Evolutionary conservation across 2,329 filamentous ascomycete species (phyloP), one percentile per base, ranked within the genome.

Genomic region (Xylariaceae sp.): DNA sequence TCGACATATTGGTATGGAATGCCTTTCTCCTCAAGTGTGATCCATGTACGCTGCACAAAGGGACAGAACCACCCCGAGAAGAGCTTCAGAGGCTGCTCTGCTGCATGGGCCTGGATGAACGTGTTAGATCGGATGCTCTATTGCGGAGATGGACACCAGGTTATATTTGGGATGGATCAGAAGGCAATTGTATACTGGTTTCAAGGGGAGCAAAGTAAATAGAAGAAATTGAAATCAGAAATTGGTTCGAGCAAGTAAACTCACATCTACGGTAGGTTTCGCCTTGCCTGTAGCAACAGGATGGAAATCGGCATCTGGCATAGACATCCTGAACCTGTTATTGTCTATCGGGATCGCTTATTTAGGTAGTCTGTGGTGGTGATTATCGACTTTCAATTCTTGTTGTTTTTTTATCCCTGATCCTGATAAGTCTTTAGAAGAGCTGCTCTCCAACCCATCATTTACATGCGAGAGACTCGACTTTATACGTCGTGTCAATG

Each of bases 1-100:
- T 79, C 75, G 53, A 77, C 73, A 60, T 78, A 79, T 66, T 82
- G 74, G 61, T 83, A 83, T 9, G 75, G 78, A 44, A 82, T 81
- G 12, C 71, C 62, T 59, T 83, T 83, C 57, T 82, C 79, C 62
- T 82, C 75, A 9, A 83, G 72, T 2, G 74, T 71, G 44, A 80
- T 71, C 79, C 79, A 83, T 35, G 72, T 71, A 17, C 79, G 71
- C 63, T 82, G 78, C 5, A 81, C 68, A 44, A 71, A 71, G 35
- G 68, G 68, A 47, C 52, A 61, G 45, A 61, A 58, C 52, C 54
- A 53, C 38, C 57, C 55, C 9, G 53, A 40, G 33, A 48, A 60
- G 9, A 61, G 52, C 36, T 57, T 57, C 19, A 60, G 44, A 14
- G 56, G 52, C 46, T 60, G 57, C 32, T 59, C 55, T 17, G 48